Evolutionary conservation across 2,329 filamentous ascomycete genomes (phyloP), one percentile per base, ranked within the genome.

Genomic region (Alternaria consortialis): DNA sequence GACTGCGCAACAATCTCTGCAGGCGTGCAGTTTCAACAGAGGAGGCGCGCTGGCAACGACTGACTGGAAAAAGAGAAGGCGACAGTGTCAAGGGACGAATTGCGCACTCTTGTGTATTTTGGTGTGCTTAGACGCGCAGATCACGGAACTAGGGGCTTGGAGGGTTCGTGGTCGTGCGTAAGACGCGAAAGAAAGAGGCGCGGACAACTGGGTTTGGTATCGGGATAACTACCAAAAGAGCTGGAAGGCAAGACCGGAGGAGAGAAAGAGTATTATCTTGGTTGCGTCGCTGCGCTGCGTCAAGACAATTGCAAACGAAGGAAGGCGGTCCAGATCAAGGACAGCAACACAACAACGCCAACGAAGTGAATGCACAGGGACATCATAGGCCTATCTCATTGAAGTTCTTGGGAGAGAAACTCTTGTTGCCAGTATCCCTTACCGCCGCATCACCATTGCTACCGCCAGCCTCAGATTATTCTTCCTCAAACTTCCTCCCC

Each of bases 261-360:
- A 40, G 37, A 32, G 20, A 20, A 36, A 13, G 23, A 15, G 15
- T 12, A 32, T 2, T 27, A 20, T 20, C 23, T 50, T 31, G 17
- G 9, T n/a, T 34, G 50, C 50, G 27, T 37, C 48, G 13, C 27
- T 31, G 46, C 40, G 31, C 32, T 29, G 8, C 40, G 25, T 53
- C 13, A 32, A 54, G 40, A 40, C 40, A 34, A 17, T 9, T 13
- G 32, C 27, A 39, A 36, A 47, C 39, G 25, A 58, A 36, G 42
- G 15, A 42, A 58, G 56, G 32, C 20, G 29, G 50, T 42, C 42
- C 50, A 20, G 50, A 39, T 20, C 48, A 40, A 40, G n/a, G 23
- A 40, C 42, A 42, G 46, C 29, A 17, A 40, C 50, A 12, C 50
- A 27, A 46, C 40, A 20, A 42, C 36, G 15, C 25, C 32, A 37